Conservation (phyloP, 495 filamentous ascomycete species). For the Trypethelium eluteriae region DNA sequence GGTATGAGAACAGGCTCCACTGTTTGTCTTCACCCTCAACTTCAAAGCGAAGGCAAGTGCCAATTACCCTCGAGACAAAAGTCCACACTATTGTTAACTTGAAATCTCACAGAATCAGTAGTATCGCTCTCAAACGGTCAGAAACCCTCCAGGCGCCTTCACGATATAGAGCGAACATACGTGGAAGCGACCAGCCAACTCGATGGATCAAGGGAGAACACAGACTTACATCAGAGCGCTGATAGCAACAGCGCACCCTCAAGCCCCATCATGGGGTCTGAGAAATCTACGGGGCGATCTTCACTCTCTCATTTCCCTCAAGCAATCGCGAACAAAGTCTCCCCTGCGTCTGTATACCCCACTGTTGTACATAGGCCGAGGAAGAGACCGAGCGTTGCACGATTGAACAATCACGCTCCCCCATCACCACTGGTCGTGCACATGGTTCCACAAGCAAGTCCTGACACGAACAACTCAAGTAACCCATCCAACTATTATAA, state of each 20-base stretch:
- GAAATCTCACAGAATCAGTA: background rate
- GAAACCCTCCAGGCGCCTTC: background rate
- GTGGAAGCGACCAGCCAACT: background rate
- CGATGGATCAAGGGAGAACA: slow-evolving; percentile 4
- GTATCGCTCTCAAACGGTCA: background rate
- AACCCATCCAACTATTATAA: slow-evolving; percentile 8
- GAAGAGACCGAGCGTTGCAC: slow-evolving; percentile 3
- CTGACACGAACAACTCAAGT: background rate
- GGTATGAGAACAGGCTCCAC: background rate
- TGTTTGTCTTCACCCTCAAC: background rate
- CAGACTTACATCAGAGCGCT: background rate
- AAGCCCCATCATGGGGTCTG: background rate
- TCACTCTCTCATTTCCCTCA: background rate
- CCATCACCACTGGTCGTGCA: background rate
- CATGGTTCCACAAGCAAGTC: background rate
- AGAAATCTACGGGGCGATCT: background rate
- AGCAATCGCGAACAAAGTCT: background rate
- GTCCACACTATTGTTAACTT: background rate
- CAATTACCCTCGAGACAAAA: background rate
- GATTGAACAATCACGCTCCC: background rate
- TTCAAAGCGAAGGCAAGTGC: background rate
- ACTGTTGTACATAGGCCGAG: slow-evolving; percentile 1
- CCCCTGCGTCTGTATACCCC: background rate
- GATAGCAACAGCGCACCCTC: background rate
- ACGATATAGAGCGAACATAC: background rate